Evolutionary conservation across 1,284 basidiomycete genomes (phyloP).

Genomic region (Athelia psychrophila): DNA sequence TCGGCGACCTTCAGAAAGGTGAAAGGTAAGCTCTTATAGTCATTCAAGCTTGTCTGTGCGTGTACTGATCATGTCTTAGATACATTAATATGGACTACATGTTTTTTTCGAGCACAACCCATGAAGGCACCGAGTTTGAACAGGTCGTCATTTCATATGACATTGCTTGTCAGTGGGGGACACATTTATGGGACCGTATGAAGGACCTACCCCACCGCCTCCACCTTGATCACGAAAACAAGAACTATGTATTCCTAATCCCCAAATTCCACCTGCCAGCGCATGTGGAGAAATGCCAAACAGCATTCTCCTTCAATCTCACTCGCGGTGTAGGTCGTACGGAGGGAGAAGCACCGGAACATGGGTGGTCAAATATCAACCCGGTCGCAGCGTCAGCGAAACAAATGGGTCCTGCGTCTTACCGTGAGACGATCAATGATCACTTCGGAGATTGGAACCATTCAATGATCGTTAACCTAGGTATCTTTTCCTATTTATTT

Average conservation of each 20-base stretch:
- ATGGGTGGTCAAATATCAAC: slow-evolving; percentile 17
- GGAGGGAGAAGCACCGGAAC: slow-evolving; percentile 22
- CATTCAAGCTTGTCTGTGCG: not conserved
- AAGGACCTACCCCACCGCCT: not conserved
- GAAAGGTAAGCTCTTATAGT: slow-evolving; percentile 7
- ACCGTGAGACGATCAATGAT: slow-evolving; percentile 19
- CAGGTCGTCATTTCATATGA: slow-evolving; percentile 5
- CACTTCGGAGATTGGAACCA: slow-evolving; percentile 23
- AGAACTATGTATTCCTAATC: slow-evolving; percentile 7
- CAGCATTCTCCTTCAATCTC: slow-evolving; percentile 17
- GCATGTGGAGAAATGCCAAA: slow-evolving; percentile 13
- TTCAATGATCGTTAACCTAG: slow-evolving; percentile 12
- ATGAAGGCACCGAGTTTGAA: not conserved
- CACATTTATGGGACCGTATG: slow-evolving; percentile 1
- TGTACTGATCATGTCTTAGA: not conserved
- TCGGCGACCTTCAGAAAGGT: slow-evolving; percentile 11
- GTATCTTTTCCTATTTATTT: slow-evolving; percentile 1
- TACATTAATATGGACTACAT: slow-evolving; percentile 1
- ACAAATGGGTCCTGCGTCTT: slow-evolving; percentile 19
- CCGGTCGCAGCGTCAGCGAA: slow-evolving; percentile 10
- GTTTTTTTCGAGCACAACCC: not conserved
- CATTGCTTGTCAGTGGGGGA: slow-evolving; percentile 7
- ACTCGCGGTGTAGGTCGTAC: slow-evolving; percentile 10
- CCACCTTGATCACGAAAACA: not conserved
- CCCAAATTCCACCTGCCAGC: slow-evolving; percentile 18